Conservation (phyloP, 345 rosid species). For the Passiflora organensis region DNA sequence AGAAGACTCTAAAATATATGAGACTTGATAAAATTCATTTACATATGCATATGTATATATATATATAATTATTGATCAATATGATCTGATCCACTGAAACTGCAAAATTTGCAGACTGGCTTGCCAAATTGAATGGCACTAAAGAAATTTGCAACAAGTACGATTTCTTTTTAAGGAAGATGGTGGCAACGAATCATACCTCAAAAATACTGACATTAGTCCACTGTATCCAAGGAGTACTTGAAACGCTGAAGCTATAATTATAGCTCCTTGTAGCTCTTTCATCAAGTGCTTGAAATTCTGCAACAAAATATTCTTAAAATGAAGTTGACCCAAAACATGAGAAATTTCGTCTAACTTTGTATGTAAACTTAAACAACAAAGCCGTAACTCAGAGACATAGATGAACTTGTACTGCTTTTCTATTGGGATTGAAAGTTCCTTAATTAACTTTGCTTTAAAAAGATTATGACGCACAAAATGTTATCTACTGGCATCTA, state of each 20-base stretch:
- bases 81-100: slow-evolving; percentile 2
- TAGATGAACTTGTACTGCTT: not conserved
- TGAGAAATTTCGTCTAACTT: no score
- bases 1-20: no score
- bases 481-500: no score
- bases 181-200: slow-evolving; percentile 42
- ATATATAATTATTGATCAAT: no score
- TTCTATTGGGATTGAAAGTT: not conserved
- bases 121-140: not conserved
- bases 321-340: no score
- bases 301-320: slow-evolving; percentile 31
- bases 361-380: no score
- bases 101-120: not conserved
- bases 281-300: slow-evolving; percentile 95
- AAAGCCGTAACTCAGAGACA: no score
- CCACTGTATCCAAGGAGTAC: slow-evolving; percentile 88
- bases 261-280: slow-evolving; percentile 86
- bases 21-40: no score
- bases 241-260: slow-evolving; percentile 88
- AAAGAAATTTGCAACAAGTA: no score
- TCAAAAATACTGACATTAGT: slow-evolving; percentile 57
- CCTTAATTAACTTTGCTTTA: not conserved
- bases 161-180: no score
- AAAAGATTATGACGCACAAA: not conserved
- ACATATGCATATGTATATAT: no score